Percentiles rank a stretch among this genome's conserved stretches.
phyloP scores from a whole-genome alignment of 805 yeast species.

The Myxozyma nipponensis region DNA sequence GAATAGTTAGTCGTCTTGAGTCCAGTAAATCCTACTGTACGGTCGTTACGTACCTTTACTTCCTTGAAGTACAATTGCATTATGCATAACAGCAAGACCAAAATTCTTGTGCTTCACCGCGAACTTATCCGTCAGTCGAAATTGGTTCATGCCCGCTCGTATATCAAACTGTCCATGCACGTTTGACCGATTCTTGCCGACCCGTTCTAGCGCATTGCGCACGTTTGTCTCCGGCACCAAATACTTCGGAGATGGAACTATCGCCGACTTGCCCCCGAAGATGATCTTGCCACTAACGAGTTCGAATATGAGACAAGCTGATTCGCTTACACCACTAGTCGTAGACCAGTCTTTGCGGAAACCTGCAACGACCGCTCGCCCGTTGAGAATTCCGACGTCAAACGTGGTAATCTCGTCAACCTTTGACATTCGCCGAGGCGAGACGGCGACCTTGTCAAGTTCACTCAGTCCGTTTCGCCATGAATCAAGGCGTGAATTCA shows the following conservation, averaged over 20 bases:
- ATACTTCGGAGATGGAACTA: background rate
- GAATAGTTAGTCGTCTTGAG: background rate
- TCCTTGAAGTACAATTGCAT: constrained; percentile 64
- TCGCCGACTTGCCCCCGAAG: constrained; percentile 37
- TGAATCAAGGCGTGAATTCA: background rate
- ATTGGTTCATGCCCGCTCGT: constrained; percentile 35
- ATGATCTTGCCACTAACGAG: constrained; percentile 43
- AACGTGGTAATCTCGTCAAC: constrained; percentile 53
- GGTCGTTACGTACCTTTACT: constrained; percentile 45
- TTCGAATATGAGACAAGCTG: constrained; percentile 55
- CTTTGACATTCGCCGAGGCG: constrained; percentile 43
- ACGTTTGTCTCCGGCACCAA: background rate
- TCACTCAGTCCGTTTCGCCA: constrained; percentile 7
- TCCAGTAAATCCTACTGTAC: background rate
- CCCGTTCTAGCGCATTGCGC: background rate
- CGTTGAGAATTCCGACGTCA: constrained; percentile 48
- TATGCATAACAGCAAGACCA: constrained; percentile 60
- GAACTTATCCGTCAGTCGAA: constrained; percentile 47
- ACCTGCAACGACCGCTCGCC: constrained; percentile 14
- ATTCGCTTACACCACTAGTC: constrained; percentile 49
- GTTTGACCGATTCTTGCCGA: constrained; percentile 1
- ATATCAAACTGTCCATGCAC: constrained; percentile 3
- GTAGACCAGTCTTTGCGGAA: constrained; percentile 55
- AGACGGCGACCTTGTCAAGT: constrained; percentile 1
- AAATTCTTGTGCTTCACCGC: constrained; percentile 53